These are phyloP conservation scores for Paraphysoderma sedebokerense DNA, from an alignment of 371 early-diverging fungal genomes.

Conservation along the genomic window DNA sequence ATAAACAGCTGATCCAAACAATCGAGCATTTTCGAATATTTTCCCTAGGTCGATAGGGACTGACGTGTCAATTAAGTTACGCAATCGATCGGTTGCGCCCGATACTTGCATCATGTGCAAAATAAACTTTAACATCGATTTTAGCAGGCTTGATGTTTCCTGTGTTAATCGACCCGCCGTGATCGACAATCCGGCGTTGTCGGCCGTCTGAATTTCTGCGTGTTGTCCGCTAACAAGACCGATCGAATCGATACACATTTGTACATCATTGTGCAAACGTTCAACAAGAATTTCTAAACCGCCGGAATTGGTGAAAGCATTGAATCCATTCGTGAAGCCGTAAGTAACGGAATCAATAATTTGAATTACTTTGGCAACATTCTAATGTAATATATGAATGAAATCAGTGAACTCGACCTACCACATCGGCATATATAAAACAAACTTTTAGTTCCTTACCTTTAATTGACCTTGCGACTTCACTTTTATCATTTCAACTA, in stretches of 20 bases:
- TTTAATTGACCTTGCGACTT: constrained; percentile 29
- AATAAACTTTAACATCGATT: constrained; percentile 77
- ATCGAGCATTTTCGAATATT: constrained; percentile 47
- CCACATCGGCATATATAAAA: neutral
- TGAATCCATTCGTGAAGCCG: constrained; percentile 51
- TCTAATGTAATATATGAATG: constrained; percentile 4
- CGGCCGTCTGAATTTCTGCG: neutral
- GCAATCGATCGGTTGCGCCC: constrained; percentile 70
- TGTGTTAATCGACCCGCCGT: constrained; percentile 2
- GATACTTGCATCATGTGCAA: constrained; percentile 77
- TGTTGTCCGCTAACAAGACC: neutral
- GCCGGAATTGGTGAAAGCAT: constrained; percentile 58
- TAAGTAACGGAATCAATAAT: constrained; percentile 68
- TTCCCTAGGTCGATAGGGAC: constrained; percentile 53
- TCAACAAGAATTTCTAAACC: constrained; percentile 60
- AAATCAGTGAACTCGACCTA: neutral
- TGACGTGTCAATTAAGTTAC: constrained; percentile 83
- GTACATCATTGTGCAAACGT: constrained; percentile 48
- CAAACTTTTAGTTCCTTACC: constrained; percentile 11
- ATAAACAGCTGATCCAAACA: constrained; percentile 49
- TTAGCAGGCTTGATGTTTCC: constrained; percentile 30
- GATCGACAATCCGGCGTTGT: neutral
- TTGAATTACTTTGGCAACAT: constrained; percentile 45
- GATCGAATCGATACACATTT: no score
- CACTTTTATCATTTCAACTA: constrained; percentile 41